Conservation (phyloP, 2,329 filamentous ascomycete genomes). For the Colletotrichum graminicola region DNA sequence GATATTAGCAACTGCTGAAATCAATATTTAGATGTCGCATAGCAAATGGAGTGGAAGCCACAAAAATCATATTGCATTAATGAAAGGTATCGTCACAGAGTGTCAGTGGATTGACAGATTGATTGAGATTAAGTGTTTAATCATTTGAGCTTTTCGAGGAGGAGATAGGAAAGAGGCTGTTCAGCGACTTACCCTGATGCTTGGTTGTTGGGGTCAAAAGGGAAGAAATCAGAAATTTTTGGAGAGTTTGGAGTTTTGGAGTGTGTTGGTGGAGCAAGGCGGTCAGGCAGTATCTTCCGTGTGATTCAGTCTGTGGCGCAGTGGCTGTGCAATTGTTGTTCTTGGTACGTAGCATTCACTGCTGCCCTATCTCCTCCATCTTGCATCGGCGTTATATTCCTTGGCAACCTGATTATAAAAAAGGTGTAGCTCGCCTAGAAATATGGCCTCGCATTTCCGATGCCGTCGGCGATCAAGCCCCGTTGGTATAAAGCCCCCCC, state of each 20-base stretch:
- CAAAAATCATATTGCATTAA: conserved; percentile 51
- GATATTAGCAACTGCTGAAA: conserved; percentile 12
- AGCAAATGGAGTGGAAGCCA: conserved; percentile 3
- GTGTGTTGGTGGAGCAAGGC: conserved; percentile 18
- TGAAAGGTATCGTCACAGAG: conserved; percentile 56
- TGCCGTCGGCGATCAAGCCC: neutral
- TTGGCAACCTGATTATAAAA: neutral
- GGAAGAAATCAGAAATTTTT: conserved; percentile 40
- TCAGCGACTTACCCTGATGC: conserved; percentile 42
- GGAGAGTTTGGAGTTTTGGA: conserved; percentile 19
- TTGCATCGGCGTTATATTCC: neutral
- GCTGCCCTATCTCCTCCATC: neutral
- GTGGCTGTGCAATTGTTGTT: conserved; percentile 11
- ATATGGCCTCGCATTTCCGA: neutral
- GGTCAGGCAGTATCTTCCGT: conserved; percentile 9
- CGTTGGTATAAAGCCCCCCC: neutral
- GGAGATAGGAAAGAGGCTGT: conserved; percentile 1
- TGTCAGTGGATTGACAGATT: conserved; percentile 73
- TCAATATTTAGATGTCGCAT: neutral
- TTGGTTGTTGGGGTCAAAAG: conserved; percentile 18
- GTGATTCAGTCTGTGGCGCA: neutral
- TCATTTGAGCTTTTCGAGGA: conserved; percentile 53
- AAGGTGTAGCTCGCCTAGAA: neutral
- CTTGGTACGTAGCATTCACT: neutral
- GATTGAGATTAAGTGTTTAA: conserved; percentile 57